Evolutionary conservation across 805 yeast species (phyloP).

Genomic region (Alloascoidea africana): DNA sequence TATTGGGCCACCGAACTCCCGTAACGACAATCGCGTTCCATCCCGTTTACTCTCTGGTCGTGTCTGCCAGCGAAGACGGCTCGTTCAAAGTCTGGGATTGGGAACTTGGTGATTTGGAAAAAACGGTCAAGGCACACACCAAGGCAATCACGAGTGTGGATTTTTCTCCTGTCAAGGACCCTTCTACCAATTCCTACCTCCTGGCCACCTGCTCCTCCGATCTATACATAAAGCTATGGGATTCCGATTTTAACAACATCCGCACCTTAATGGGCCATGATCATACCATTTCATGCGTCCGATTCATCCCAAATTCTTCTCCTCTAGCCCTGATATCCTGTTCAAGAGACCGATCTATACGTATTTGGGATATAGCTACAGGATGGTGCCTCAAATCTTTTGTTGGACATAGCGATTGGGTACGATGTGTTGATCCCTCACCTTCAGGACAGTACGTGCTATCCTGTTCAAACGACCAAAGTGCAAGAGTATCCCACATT

Average conservation of each 20-base stretch:
- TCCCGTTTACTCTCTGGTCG: slow-evolving; percentile 52
- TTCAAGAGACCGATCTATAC: slow-evolving; percentile 83
- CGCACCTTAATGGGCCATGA: slow-evolving; percentile 75
- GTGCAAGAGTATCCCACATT: slow-evolving; percentile 51
- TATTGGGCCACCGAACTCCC: slow-evolving; percentile 42
- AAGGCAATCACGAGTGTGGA: slow-evolving; percentile 43
- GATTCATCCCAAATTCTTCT: slow-evolving; percentile 32
- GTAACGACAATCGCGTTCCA: slow-evolving; percentile 57
- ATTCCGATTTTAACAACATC: slow-evolving; percentile 32
- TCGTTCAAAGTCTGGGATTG: slow-evolving; percentile 57
- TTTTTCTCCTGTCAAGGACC: slow-evolving; percentile 33
- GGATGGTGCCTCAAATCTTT: slow-evolving; percentile 59
- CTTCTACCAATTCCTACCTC: slow-evolving; percentile 12
- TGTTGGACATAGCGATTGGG: slow-evolving; percentile 83
- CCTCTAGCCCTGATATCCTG: slow-evolving; percentile 42
- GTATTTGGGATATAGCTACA: slow-evolving; percentile 52
- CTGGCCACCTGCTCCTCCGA: slow-evolving; percentile 39
- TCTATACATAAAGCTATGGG: slow-evolving; percentile 56
- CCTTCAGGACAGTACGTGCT: slow-evolving; percentile 39
- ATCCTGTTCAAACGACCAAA: slow-evolving; percentile 70
- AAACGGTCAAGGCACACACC: slow-evolving; percentile 60
- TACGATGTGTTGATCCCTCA: slow-evolving; percentile 41
- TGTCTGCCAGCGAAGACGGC: slow-evolving; percentile 62
- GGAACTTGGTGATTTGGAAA: slow-evolving; percentile 46
- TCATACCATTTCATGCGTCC: slow-evolving; percentile 59